A percentile compares a stretch with the other conserved stretches of the same genome.
phyloP scores from a whole-genome alignment of 2,329 filamentous ascomycete species.

The Claviceps digitariae region DNA sequence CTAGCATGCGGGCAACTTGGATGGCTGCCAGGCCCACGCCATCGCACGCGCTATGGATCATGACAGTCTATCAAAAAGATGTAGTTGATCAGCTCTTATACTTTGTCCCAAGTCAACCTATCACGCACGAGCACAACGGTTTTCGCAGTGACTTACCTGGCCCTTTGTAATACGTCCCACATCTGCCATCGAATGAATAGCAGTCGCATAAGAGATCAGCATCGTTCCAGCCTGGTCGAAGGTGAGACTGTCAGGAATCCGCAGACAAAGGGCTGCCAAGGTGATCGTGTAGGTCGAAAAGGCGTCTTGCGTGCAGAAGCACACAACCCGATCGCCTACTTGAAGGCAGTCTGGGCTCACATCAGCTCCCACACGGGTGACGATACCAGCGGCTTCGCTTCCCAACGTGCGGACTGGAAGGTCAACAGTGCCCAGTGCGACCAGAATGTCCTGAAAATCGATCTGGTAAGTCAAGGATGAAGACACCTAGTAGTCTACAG shows the following conservation, averaged over 20 bases:
- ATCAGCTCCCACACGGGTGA: conserved; percentile 7
- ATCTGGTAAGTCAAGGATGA: neutral
- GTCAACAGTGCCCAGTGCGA: conserved; percentile 3
- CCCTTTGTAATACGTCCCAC: conserved; percentile 5
- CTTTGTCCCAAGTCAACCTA: neutral
- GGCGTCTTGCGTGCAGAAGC: neutral
- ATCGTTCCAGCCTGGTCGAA: conserved; percentile 22
- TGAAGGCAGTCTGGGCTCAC: conserved; percentile 8
- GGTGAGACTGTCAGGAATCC: conserved; percentile 9
- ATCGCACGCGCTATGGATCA: conserved; percentile 19
- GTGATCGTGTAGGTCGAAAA: neutral
- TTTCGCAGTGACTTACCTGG: neutral
- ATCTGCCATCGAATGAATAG: conserved; percentile 9
- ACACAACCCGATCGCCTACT: conserved; percentile 22
- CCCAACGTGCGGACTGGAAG: conserved; percentile 8
- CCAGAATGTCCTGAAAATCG: conserved; percentile 6
- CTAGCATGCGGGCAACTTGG: conserved; percentile 3
- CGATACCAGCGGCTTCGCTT: conserved; percentile 17
- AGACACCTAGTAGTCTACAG: too few relatives aligned
- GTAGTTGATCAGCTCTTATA: neutral
- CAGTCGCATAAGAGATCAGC: conserved; percentile 19
- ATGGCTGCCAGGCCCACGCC: conserved; percentile 19
- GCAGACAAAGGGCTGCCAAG: neutral
- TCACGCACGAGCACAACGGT: neutral
- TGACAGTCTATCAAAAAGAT: conserved; percentile 10